Evolutionary conservation across 2,329 filamentous ascomycete species (phyloP).

Genomic region (Diaporthe helianthi): DNA sequence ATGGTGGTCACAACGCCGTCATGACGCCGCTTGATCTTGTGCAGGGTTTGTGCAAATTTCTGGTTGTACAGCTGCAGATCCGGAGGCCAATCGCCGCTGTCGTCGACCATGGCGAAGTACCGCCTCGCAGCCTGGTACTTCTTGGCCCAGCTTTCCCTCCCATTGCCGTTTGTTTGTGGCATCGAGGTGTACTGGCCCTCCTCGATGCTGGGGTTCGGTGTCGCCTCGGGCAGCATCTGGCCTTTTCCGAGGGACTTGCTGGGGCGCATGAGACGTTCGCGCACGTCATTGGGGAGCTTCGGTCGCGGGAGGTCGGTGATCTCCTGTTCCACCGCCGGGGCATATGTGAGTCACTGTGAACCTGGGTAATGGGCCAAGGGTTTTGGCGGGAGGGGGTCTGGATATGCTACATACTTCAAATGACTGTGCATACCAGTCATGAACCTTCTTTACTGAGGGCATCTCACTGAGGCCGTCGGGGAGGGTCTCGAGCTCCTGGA

Average conservation of each 20-base stretch:
- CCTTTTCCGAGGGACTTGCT: conserved; percentile 63
- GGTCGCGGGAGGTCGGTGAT: conserved; percentile 88
- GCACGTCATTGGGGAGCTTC: conserved; percentile 75
- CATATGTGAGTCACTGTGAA: conserved; percentile 38
- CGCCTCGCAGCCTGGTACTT: conserved; percentile 66
- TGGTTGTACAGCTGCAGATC: conserved; percentile 95
- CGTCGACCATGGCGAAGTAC: conserved; percentile 93
- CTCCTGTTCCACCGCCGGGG: conserved; percentile 64
- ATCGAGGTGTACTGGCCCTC: conserved; percentile 79
- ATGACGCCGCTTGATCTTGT: conserved; percentile 94
- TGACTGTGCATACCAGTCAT: conserved; percentile 99
- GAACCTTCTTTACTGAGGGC: conserved; percentile 93
- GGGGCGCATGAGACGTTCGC: conserved; percentile 78
- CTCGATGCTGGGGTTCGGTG: conserved; percentile 86
- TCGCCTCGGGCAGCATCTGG: conserved; percentile 79
- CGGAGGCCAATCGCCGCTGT: conserved; percentile 87
- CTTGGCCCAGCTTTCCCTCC: conserved; percentile 47
- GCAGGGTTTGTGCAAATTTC: conserved; percentile 84
- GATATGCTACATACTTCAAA: conserved; percentile 88
- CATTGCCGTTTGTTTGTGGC: conserved; percentile 53
- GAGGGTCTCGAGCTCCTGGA: conserved; percentile 89
- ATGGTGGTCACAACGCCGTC: conserved; percentile 98
- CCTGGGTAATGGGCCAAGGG: neutral
- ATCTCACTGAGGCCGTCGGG: conserved; percentile 97
- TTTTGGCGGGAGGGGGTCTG: neutral